Conservation (phyloP, 2,329 filamentous ascomycete genomes). For the Penicillium sp. region DNA sequence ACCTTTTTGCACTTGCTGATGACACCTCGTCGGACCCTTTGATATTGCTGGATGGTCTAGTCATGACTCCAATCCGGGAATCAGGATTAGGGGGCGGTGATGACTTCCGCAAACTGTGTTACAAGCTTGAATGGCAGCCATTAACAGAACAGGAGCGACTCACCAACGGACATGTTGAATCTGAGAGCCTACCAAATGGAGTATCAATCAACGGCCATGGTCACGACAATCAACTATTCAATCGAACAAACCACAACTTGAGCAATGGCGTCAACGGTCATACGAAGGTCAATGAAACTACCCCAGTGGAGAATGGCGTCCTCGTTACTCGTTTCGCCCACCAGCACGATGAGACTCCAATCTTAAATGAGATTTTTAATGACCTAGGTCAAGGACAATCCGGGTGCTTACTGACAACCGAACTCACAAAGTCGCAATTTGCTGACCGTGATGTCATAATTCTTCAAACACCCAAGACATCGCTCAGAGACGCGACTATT, state of each 20-base stretch:
- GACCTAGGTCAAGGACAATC: background rate
- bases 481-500: background rate
- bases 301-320: background rate
- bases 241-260: background rate
- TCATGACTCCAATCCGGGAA: slow-evolving; percentile 25
- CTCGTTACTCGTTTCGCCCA: background rate
- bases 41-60: slow-evolving; percentile 20
- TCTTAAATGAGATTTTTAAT: background rate
- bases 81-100: slow-evolving; percentile 3
- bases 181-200: background rate
- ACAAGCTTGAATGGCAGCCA: slow-evolving; percentile 22
- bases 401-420: background rate
- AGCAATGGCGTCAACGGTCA: background rate
- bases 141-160: slow-evolving; percentile 9
- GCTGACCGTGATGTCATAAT: slow-evolving; percentile 1
- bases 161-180: background rate
- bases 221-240: background rate
- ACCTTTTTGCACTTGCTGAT: slow-evolving; percentile 17
- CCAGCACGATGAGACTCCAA: background rate
- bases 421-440: background rate
- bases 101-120: slow-evolving; percentile 19
- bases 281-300: background rate
- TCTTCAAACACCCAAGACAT: slow-evolving; percentile 3
- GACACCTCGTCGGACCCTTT: slow-evolving; percentile 17
- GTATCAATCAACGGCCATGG: background rate